phyloP scores from a whole-genome alignment of 2,329 filamentous ascomycete species.

The Tolypocladium endophyticum region DNA sequence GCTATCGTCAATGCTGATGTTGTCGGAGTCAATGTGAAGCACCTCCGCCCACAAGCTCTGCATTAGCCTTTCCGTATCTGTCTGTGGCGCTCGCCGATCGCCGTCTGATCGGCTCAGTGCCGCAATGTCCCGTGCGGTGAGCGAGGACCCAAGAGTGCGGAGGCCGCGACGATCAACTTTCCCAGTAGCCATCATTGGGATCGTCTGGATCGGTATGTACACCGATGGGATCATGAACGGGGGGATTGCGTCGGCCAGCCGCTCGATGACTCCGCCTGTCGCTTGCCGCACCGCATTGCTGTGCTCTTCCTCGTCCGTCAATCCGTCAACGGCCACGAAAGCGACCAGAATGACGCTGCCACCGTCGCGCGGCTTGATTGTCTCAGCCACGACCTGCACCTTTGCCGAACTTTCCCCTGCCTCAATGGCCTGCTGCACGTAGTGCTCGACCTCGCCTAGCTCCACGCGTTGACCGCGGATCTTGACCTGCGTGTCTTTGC shows the following conservation, averaged over 20 bases:
- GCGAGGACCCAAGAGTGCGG: neutral
- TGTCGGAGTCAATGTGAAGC: slow-evolving; percentile 20
- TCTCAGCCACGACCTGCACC: slow-evolving; percentile 1
- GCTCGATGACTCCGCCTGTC: neutral
- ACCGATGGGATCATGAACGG: slow-evolving; percentile 4
- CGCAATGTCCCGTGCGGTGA: neutral
- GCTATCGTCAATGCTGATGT: slow-evolving; percentile 18
- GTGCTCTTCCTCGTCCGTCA: neutral
- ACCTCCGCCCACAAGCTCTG: slow-evolving; percentile 26
- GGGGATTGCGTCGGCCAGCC: neutral
- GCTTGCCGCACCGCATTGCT: neutral
- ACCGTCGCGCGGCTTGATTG: neutral
- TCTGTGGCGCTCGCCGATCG: slow-evolving; percentile 4
- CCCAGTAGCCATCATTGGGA: slow-evolving; percentile 3
- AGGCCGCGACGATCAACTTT: slow-evolving; percentile 4
- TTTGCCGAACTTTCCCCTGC: neutral
- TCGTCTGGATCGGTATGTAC: slow-evolving; percentile 2
- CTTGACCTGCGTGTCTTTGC: slow-evolving; percentile 46
- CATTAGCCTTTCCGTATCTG: slow-evolving; percentile 7
- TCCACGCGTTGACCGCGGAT: slow-evolving; percentile 43
- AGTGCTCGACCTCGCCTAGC: slow-evolving; percentile 16
- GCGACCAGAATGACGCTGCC: neutral
- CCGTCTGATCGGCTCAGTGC: slow-evolving; percentile 3
- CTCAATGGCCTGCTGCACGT: slow-evolving; percentile 1
- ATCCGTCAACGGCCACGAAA: neutral